Evolutionary conservation across 768 basidiomycete species (phyloP).

Genomic region (Boletus bicolor): DNA sequence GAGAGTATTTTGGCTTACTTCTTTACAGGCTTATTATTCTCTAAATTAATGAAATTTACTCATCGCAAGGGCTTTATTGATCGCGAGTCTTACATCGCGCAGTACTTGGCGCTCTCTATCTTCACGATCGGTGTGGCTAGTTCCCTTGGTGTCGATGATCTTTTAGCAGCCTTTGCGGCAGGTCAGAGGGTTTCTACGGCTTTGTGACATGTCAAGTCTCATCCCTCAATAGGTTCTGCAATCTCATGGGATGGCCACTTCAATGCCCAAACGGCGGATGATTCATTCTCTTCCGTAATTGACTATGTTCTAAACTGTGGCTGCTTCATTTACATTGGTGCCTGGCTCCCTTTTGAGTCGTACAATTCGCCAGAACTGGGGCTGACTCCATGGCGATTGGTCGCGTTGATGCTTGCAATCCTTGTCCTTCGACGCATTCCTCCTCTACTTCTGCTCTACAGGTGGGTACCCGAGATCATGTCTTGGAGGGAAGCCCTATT

Average conservation of each 20-base stretch:
- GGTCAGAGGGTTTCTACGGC: constrained; percentile 38
- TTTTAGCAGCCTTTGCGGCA: constrained; percentile 85
- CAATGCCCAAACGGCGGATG: constrained; percentile 76
- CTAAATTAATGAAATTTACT: constrained; percentile 68
- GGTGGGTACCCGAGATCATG: constrained; percentile 82
- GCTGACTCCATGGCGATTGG: constrained; percentile 67
- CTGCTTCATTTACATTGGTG: constrained; percentile 84
- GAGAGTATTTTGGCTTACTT: background rate
- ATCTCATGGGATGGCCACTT: constrained; percentile 92
- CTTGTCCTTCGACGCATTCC: constrained; percentile 80
- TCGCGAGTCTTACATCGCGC: constrained; percentile 83
- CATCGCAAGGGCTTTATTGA: constrained; percentile 65
- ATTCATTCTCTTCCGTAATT: constrained; percentile 86
- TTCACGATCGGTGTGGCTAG: constrained; percentile 78
- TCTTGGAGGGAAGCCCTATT: constrained; percentile 88
- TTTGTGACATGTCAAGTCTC: background rate
- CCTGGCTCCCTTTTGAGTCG: constrained; percentile 70
- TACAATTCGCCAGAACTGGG: constrained; percentile 58
- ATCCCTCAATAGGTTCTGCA: constrained; percentile 60
- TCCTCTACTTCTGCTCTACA: constrained; percentile 69
- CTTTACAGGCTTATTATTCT: constrained; percentile 59
- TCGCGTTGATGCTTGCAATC: constrained; percentile 64
- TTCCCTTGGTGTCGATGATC: constrained; percentile 80
- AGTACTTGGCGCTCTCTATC: constrained; percentile 70
- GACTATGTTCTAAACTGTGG: constrained; percentile 82